These are phyloP conservation scores for Sarcodon aspratus DNA, from an alignment of 768 basidiomycete species.

Conservation along the genomic window DNA sequence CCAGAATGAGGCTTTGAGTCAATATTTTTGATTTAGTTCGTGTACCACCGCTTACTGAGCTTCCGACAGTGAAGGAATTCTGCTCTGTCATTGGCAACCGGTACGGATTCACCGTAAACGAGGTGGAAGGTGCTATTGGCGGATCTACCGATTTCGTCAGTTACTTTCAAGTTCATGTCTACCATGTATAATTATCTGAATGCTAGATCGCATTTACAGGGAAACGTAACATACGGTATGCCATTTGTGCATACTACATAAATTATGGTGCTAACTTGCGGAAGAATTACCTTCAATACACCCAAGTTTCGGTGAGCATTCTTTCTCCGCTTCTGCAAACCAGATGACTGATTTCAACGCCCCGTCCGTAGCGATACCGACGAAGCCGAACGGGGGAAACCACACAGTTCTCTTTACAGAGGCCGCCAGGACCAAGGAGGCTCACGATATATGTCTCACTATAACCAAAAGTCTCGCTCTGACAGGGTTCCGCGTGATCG, in stretches of 20 bases:
- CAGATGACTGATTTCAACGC: constrained; percentile 10
- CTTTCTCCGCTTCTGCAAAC: background rate
- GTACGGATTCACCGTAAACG: constrained; percentile 29
- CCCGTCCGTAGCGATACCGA: constrained; percentile 42
- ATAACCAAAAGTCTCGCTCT: constrained; percentile 52
- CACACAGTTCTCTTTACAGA: constrained; percentile 59
- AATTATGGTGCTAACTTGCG: constrained; percentile 8
- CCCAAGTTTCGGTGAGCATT: constrained; percentile 42
- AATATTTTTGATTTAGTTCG: background rate
- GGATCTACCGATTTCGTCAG: constrained; percentile 77
- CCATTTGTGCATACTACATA: constrained; percentile 12
- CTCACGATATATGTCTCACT: constrained; percentile 48
- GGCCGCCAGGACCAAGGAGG: constrained; percentile 46
- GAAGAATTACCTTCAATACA: constrained; percentile 53
- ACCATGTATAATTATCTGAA: constrained; percentile 1
- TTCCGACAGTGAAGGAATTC: constrained; percentile 37
- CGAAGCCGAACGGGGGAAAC: constrained; percentile 58
- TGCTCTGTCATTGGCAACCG: constrained; percentile 29
- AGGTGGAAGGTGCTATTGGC: constrained; percentile 23
- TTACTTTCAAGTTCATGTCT: constrained; percentile 3
- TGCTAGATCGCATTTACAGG: constrained; percentile 28
- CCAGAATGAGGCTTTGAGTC: constrained; percentile 21
- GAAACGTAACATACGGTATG: constrained; percentile 60
- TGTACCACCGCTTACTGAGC: background rate
- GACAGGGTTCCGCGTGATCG: constrained; percentile 47